phyloP scores from a whole-genome alignment of 1,139 yeast species.

The Chernovozyma sophiae-reginae region DNA sequence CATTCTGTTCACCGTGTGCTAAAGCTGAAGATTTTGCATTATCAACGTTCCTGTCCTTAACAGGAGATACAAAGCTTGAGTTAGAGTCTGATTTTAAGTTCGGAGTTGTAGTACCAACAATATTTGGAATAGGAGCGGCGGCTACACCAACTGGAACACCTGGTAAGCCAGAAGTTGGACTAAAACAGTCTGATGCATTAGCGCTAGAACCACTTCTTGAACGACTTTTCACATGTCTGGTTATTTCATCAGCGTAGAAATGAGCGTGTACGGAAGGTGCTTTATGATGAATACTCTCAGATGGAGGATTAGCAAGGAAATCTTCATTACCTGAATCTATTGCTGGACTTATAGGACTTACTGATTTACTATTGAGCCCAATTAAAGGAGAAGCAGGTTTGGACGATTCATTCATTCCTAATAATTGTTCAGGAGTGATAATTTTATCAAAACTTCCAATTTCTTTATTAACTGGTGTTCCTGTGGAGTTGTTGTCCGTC shows the following conservation, averaged over 20 bases:
- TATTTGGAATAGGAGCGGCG: not conserved
- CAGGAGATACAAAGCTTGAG: not conserved
- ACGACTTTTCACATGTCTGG: constrained; percentile 46
- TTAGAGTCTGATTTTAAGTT: not conserved
- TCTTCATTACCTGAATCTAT: constrained; percentile 11
- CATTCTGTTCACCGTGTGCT: constrained; percentile 39
- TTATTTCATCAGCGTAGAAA: constrained; percentile 68
- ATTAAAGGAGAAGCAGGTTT: not conserved
- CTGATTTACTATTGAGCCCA: not conserved
- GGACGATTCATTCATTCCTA: not conserved
- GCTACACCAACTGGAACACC: not conserved
- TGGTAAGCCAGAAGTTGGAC: constrained; percentile 4
- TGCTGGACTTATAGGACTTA: not conserved
- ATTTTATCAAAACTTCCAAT: not conserved
- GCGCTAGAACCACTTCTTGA: constrained; percentile 41
- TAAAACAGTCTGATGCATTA: constrained; percentile 15
- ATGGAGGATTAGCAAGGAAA: constrained; percentile 29
- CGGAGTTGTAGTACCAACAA: constrained; percentile 8
- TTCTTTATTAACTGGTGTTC: constrained; percentile 30
- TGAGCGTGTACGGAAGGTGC: constrained; percentile 75
- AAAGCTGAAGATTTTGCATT: not conserved
- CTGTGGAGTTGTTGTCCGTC: too few species aligned
- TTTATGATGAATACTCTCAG: constrained; percentile 42
- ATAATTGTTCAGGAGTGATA: not conserved
- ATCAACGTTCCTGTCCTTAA: not conserved